Evolutionary conservation across 1,284 basidiomycete genomes (phyloP).

Genomic region (Schizopora paradoxa): DNA sequence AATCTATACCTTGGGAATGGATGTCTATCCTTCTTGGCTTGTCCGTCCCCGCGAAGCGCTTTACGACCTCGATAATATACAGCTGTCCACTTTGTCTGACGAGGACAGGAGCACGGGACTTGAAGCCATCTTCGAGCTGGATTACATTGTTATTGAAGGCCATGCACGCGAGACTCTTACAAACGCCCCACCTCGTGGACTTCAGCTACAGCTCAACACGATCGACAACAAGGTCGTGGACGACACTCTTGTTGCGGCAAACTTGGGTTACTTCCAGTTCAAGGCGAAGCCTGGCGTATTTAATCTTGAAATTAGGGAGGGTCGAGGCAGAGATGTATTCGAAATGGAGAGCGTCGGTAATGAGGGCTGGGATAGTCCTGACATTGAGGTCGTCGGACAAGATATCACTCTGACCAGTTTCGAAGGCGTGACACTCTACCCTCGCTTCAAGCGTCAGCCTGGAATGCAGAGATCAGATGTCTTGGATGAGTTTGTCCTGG

Average conservation of each 20-base stretch:
- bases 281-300: slow-evolving; percentile 89
- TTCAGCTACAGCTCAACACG: slow-evolving; percentile 75
- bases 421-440: slow-evolving; percentile 85
- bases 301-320: slow-evolving; percentile 75
- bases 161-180: slow-evolving; percentile 76
- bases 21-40: slow-evolving; percentile 87
- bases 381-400: slow-evolving; percentile 58
- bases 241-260: slow-evolving; percentile 89
- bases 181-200: slow-evolving; percentile 69
- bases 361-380: slow-evolving; percentile 77
- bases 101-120: slow-evolving; percentile 53
- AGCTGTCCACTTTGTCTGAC: slow-evolving; percentile 62
- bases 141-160: slow-evolving; percentile 90
- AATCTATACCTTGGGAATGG: slow-evolving; percentile 89
- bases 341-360: slow-evolving; percentile 78
- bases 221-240: slow-evolving; percentile 51
- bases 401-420: slow-evolving; percentile 80
- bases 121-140: slow-evolving; percentile 82
- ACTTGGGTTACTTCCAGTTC: slow-evolving; percentile 95
- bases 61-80: slow-evolving; percentile 95
- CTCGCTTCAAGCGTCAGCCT: slow-evolving; percentile 61
- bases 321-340: slow-evolving; percentile 78
- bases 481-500: slow-evolving; percentile 43
- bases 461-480: slow-evolving; percentile 85
- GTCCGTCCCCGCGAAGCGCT: slow-evolving; percentile 84